phyloP scores from a whole-genome alignment of 2,329 filamentous ascomycete species.

The Talaromyces marneffei region DNA sequence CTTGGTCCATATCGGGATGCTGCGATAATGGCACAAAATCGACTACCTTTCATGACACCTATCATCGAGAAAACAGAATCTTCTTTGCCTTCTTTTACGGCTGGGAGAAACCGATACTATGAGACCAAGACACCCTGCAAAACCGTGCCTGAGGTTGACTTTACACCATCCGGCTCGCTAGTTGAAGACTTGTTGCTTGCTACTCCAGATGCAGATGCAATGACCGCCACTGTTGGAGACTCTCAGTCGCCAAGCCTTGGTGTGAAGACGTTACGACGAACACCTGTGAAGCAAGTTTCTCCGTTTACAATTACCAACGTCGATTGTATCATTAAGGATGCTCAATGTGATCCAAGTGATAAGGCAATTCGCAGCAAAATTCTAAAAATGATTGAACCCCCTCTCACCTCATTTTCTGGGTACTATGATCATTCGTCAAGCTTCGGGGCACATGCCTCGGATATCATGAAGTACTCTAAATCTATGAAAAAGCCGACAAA shows the following conservation, averaged over 20 bases:
- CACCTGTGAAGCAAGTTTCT: slow-evolving; percentile 19
- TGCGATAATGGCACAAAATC: slow-evolving; percentile 74
- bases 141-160: slow-evolving; percentile 25
- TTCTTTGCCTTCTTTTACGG: slow-evolving; percentile 62
- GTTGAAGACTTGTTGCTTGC: slow-evolving; percentile 51
- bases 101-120: slow-evolving; percentile 52
- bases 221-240: slow-evolving; percentile 42
- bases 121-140: slow-evolving; percentile 74
- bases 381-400: slow-evolving; percentile 65
- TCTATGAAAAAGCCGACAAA: slow-evolving; percentile 49
- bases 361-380: slow-evolving; percentile 69
- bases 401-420: slow-evolving; percentile 67
- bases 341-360: slow-evolving; percentile 84
- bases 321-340: slow-evolving; percentile 70
- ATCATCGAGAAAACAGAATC: slow-evolving; percentile 94
- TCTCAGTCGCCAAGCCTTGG: slow-evolving; percentile 31
- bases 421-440: slow-evolving; percentile 68
- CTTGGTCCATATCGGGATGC: slow-evolving; percentile 76
- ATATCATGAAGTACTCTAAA: slow-evolving; percentile 79
- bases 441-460: slow-evolving; percentile 60
- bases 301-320: slow-evolving; percentile 23
- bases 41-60: slow-evolving; percentile 95
- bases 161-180: slow-evolving; percentile 26
- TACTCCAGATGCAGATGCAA: slow-evolving; percentile 55
- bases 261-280: slow-evolving; percentile 31